These are phyloP conservation scores for Trichoderma guizhouense DNA, from an alignment of 2,329 filamentous ascomycete species.

Conservation along the genomic window DNA sequence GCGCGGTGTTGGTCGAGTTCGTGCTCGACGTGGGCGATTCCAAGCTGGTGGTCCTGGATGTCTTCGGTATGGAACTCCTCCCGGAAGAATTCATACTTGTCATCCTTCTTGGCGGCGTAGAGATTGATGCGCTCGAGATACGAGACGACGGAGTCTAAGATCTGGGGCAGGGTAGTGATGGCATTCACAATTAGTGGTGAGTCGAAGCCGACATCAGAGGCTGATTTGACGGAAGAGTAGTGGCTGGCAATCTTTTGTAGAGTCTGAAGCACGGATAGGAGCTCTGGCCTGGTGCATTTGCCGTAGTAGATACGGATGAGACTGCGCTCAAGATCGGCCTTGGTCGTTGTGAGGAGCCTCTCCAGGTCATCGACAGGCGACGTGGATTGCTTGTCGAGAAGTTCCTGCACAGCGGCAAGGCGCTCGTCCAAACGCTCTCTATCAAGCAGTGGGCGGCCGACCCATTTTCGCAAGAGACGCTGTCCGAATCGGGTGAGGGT, in stretches of 20 bases:
- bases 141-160: conserved; percentile 66
- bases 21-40: conserved; percentile 87
- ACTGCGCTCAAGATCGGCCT: conserved; percentile 84
- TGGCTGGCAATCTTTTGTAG: conserved; percentile 77
- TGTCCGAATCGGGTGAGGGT: conserved; percentile 88
- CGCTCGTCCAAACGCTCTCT: conserved; percentile 71
- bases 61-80: conserved; percentile 84
- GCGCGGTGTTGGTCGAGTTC: conserved; percentile 76
- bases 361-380: conserved; percentile 70
- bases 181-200: conserved; percentile 68
- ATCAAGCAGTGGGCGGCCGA: conserved; percentile 84
- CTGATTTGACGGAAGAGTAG: conserved; percentile 64
- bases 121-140: conserved; percentile 84
- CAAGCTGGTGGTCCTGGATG: conserved; percentile 83
- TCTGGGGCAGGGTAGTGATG: conserved; percentile 71
- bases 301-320: conserved; percentile 96
- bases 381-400: conserved; percentile 66
- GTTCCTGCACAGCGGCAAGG: conserved; percentile 80
- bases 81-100: conserved; percentile 92
- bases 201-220: conserved; percentile 67
- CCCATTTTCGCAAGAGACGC: conserved; percentile 87
- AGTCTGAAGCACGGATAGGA: conserved; percentile 79
- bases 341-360: conserved; percentile 66
- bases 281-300: conserved; percentile 86
- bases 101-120: conserved; percentile 76